Evolutionary conservation across 148 eudicot species (phyloP).

Genomic region (Camellia sinensis): DNA sequence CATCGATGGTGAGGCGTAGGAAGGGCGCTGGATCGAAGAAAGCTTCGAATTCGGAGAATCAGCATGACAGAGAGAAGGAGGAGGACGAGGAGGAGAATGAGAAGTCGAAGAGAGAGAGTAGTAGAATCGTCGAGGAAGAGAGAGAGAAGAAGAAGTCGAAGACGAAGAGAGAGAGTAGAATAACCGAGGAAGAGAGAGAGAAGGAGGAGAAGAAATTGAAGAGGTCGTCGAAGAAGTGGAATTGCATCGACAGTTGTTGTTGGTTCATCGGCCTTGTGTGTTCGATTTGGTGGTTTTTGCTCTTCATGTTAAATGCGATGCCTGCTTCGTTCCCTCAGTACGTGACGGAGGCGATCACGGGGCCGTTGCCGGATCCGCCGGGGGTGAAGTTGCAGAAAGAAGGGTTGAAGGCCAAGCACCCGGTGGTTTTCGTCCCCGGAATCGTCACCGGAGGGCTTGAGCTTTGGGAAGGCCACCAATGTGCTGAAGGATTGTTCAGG

Average conservation of each 20-base stretch:
- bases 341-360: constrained; percentile 84
- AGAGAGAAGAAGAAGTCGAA: too few species aligned
- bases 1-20: constrained; percentile 29
- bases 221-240: constrained; percentile 36
- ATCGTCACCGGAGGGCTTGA: constrained; percentile 94
- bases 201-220: background rate
- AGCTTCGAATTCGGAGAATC: constrained; percentile 10
- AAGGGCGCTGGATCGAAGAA: constrained; percentile 24
- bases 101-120: too few species aligned
- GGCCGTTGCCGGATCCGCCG: constrained; percentile 83
- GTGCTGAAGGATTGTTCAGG: constrained; percentile 91
- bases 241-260: constrained; percentile 70
- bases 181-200: too few species aligned
- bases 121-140: too few species aligned
- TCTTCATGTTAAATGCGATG: constrained; percentile 75
- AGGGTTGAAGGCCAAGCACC: constrained; percentile 69
- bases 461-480: constrained; percentile 90
- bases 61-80: constrained; percentile 17
- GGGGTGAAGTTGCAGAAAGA: constrained; percentile 75
- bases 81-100: background rate
- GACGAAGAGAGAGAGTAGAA: too few species aligned
- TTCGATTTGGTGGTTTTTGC: constrained; percentile 69
- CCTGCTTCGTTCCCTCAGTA: constrained; percentile 87
- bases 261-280: constrained; percentile 78
- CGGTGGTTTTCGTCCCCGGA: constrained; percentile 94